phyloP scores from a whole-genome alignment of 2,329 filamentous ascomycete species.

The Calonectria fujianensis region DNA sequence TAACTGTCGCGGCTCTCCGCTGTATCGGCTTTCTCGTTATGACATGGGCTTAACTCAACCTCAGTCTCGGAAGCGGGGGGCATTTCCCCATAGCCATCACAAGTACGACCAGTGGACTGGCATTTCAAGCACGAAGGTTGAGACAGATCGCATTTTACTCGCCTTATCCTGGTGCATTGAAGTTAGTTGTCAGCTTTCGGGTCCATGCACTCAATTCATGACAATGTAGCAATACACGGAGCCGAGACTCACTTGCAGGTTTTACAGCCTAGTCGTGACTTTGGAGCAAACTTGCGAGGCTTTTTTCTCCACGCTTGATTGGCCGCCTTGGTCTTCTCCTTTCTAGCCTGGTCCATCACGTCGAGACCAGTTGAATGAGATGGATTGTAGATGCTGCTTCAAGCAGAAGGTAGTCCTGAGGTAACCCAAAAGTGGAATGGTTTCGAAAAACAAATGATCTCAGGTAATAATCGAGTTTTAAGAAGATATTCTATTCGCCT shows the following conservation, averaged over 20 bases:
- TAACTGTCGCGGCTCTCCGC: not conserved
- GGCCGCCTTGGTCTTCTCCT: conserved; percentile 43
- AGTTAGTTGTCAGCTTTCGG: conserved; percentile 42
- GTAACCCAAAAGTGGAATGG: not conserved
- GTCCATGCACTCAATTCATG: conserved; percentile 33
- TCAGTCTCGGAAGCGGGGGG: conserved; percentile 22
- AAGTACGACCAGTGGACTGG: conserved; percentile 60
- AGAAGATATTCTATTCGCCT: conserved; percentile 10
- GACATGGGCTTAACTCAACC: not conserved
- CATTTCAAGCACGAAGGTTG: conserved; percentile 61
- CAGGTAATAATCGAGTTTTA: not conserved
- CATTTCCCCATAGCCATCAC: conserved; percentile 59
- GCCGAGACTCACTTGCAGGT: conserved; percentile 63
- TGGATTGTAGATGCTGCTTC: not conserved
- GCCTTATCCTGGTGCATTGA: conserved; percentile 56
- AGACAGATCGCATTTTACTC: conserved; percentile 61
- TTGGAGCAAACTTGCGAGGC: conserved; percentile 62
- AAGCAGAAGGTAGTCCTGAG: not conserved
- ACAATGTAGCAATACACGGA: conserved; percentile 13
- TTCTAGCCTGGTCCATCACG: conserved; percentile 35
- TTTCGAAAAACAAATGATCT: not conserved
- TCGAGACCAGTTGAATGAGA: not conserved
- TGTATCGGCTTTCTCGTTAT: conserved; percentile 18
- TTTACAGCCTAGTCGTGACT: conserved; percentile 62
- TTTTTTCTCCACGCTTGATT: conserved; percentile 62